Evolutionary conservation across 1,139 yeast genomes (phyloP), one percentile per base, ranked within the genome.

Genomic region (Magnusiomyces tetraspermus): DNA sequence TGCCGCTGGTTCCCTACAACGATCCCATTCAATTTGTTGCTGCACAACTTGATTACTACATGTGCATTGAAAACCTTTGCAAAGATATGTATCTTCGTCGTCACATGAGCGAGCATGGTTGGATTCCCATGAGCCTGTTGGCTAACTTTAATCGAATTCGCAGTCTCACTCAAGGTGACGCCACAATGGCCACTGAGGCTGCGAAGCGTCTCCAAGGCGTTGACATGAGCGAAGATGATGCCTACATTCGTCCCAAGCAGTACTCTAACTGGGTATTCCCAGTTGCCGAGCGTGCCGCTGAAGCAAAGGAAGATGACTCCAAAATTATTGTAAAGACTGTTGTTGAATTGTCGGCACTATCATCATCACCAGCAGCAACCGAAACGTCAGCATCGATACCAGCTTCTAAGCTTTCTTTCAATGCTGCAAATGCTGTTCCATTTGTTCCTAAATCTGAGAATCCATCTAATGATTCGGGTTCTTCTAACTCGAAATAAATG

Each of bases 1-100:
- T 26, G 22, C 24, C 28, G n/a, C 21, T 36, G 4, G 8, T 45
- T 22, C 51, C 53, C 15, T 51, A 59, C 51, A 70, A 67, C 40
- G 58, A 62, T 47, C 58, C 68, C 15, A 54, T 69, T 50, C 60
- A 62, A 42, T 55, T 66, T 47, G 63, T 70, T 40, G 63, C 64
- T 45, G 64, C 61, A 61, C 97, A 89, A 74, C 73, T 89, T 55
- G 92, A 87, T 66, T 92, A 90, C 73, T 92, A 92, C 69, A 85
- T 92, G 69, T 83, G 94, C 26, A 76, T 83, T 53, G 96, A 89
- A 63, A 92, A 92, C 70, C 76, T 92, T 68, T 76, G 86, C 61
- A 85, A 86, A 70, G 96, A 88, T 68, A 72, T 85, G 55, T 87
- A 71, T 66, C 74, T 88, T 66, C 79, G 96, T 67, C 79, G 80